phyloP scores from a whole-genome alignment of 495 filamentous ascomycete species.

The Penicillium flavigenum region DNA sequence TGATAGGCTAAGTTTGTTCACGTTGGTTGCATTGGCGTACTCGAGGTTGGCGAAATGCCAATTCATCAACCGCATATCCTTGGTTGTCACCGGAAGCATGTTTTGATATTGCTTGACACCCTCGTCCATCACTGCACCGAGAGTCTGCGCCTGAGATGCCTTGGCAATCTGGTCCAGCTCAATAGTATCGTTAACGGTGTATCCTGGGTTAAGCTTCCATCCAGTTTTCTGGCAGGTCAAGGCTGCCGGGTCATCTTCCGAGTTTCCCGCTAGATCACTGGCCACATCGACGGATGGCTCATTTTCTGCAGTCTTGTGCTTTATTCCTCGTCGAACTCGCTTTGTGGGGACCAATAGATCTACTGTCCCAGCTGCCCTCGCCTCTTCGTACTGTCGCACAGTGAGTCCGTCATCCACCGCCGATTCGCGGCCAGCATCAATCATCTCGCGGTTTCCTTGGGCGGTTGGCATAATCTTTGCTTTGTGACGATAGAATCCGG shows the following conservation, averaged over 20 bases:
- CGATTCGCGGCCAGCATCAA: slow-evolving; percentile 79
- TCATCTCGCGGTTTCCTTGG: slow-evolving; percentile 80
- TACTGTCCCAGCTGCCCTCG: slow-evolving; percentile 45
- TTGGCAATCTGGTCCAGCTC: slow-evolving; percentile 66
- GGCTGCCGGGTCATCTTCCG: slow-evolving; percentile 63
- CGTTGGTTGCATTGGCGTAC: slow-evolving; percentile 91
- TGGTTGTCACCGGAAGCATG: slow-evolving; percentile 76
- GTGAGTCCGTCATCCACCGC: slow-evolving; percentile 66
- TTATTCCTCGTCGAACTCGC: slow-evolving; percentile 43
- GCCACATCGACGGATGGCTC: slow-evolving; percentile 43
- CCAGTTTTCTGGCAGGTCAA: slow-evolving; percentile 74
- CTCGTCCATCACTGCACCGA: slow-evolving; percentile 87
- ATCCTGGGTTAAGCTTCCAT: slow-evolving; percentile 69
- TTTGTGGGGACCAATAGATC: slow-evolving; percentile 43
- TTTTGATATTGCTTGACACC: slow-evolving; percentile 83
- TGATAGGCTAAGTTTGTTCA: slow-evolving; percentile 80
- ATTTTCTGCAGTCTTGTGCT: slow-evolving; percentile 47
- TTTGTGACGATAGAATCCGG: slow-evolving; percentile 83
- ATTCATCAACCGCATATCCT: slow-evolving; percentile 87
- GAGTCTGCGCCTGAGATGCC: slow-evolving; percentile 61
- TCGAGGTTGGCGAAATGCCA: slow-evolving; percentile 99
- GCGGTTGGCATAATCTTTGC: slow-evolving; percentile 63
- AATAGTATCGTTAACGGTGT: slow-evolving; percentile 64
- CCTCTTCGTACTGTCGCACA: slow-evolving; percentile 68
- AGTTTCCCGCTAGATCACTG: slow-evolving; percentile 54